These are phyloP conservation scores for Pseudogymnoascus verrucosus DNA, from an alignment of 2,329 filamentous ascomycete species.

Conservation along the genomic window DNA sequence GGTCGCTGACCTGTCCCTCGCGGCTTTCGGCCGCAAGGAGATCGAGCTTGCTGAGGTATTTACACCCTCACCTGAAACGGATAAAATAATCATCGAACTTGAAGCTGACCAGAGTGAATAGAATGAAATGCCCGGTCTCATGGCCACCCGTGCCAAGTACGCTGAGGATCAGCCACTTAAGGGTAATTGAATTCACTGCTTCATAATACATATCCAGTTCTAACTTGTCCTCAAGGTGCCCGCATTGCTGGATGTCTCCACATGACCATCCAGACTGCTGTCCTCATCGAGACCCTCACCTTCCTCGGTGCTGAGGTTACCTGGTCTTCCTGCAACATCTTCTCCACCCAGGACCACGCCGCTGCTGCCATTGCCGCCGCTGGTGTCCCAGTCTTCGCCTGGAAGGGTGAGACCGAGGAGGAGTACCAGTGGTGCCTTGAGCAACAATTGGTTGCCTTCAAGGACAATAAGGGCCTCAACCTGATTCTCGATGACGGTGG, in stretches of 20 bases:
- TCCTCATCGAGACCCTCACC: slow-evolving; percentile 96
- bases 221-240: slow-evolving; percentile 43
- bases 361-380: slow-evolving; percentile 92
- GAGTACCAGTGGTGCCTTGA: slow-evolving; percentile 99
- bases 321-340: slow-evolving; percentile 99
- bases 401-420: slow-evolving; percentile 89
- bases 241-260: slow-evolving; percentile 96
- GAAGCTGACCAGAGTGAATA: slow-evolving; percentile 4
- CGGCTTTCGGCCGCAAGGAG: slow-evolving; percentile 97
- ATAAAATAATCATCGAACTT: background rate
- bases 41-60: slow-evolving; percentile 82
- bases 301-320: slow-evolving; percentile 95
- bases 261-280: slow-evolving; percentile 99
- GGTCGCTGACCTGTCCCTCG: slow-evolving; percentile 96
- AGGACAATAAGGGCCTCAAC: slow-evolving; percentile 93
- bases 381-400: slow-evolving; percentile 77
- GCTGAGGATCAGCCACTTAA: slow-evolving; percentile 85
- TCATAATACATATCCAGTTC: slow-evolving; percentile 15
- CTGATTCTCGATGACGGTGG: slow-evolving; percentile 98
- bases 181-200: slow-evolving; percentile 30
- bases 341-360: slow-evolving; percentile 97
- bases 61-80: background rate
- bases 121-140: slow-evolving; percentile 94
- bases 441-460: slow-evolving; percentile 96
- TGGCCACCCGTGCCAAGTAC: slow-evolving; percentile 91